Conservation (phyloP, 108 stramenopile species). For the Fragilaria crotonensis region DNA sequence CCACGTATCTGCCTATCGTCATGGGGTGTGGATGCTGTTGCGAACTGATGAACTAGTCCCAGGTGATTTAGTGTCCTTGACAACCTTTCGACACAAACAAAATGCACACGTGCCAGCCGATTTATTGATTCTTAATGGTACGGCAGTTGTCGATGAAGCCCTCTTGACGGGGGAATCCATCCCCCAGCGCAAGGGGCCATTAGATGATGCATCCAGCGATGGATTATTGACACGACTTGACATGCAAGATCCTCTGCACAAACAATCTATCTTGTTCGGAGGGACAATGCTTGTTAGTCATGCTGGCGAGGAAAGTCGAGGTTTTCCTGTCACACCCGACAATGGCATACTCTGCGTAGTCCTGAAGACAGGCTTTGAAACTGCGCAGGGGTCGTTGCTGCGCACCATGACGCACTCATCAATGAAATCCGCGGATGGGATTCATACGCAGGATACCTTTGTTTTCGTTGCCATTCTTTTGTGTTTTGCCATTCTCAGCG, state of each 20-base stretch:
- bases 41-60: conserved; percentile 69
- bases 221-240: conserved; percentile 27
- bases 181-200: conserved; percentile 83
- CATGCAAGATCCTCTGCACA: conserved; percentile 40
- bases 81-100: conserved; percentile 20
- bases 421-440: conserved; percentile 45
- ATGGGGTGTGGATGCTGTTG: conserved; percentile 53
- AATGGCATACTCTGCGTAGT: conserved; percentile 79
- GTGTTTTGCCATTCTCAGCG: conserved; percentile 78
- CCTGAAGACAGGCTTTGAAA: conserved; percentile 92
- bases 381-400: conserved; percentile 87
- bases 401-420: conserved; percentile 89
- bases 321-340: conserved; percentile 71
- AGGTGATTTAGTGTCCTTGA: conserved; percentile 75
- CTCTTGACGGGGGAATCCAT: conserved; percentile 95
- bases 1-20: conserved; percentile 35
- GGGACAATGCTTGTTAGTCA: conserved; percentile 76
- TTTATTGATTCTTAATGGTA: conserved; percentile 78
- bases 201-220: conserved; percentile 18
- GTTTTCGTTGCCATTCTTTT: conserved; percentile 83
- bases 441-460: conserved; percentile 84
- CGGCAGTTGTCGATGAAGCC: conserved; percentile 93
- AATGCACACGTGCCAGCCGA: conserved; percentile 76
- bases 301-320: conserved; percentile 19
- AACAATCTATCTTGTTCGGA: conserved; percentile 71